phyloP scores from a whole-genome alignment of 2,329 filamentous ascomycete species.

The Ophiostoma tasmaniense region DNA sequence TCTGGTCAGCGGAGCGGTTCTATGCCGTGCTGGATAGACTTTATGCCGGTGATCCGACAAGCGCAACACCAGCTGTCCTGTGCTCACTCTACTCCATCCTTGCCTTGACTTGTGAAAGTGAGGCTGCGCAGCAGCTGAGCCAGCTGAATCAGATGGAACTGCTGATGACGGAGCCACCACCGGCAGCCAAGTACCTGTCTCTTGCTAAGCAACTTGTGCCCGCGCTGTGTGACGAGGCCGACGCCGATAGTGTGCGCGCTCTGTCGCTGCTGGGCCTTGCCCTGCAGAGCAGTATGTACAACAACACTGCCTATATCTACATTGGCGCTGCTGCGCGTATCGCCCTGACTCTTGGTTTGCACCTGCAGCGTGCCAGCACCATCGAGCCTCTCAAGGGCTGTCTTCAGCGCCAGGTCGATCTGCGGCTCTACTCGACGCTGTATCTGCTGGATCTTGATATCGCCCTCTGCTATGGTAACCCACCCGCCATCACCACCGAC shows the following conservation, averaged over 20 bases:
- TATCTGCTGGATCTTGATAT: conserved; percentile 25
- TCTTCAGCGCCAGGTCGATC: conserved; percentile 23
- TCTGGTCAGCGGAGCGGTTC: conserved; percentile 25
- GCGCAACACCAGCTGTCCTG: conserved; percentile 23
- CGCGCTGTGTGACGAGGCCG: conserved; percentile 24
- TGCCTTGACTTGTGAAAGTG: conserved; percentile 25
- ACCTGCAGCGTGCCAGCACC: conserved; percentile 20
- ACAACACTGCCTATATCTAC: conserved; percentile 25
- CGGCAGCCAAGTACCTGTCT: conserved; percentile 22
- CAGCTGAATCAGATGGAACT: neutral
- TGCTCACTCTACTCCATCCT: conserved; percentile 25
- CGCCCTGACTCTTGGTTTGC: conserved; percentile 24
- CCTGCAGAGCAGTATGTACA: conserved; percentile 23
- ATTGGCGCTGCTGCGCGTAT: conserved; percentile 25
- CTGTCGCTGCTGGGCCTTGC: conserved; percentile 24
- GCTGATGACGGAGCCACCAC: conserved; percentile 11
- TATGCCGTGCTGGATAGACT: conserved; percentile 23
- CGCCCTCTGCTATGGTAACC: conserved; percentile 24
- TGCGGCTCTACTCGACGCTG: conserved; percentile 24
- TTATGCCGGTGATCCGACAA: conserved; percentile 23
- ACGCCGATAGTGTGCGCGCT: conserved; percentile 24
- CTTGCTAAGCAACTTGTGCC: conserved; percentile 24
- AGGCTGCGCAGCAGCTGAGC: conserved; percentile 17
- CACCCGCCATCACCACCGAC: conserved; percentile 22
- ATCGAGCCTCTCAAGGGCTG: conserved; percentile 21